A percentile compares a stretch with the other conserved stretches of the same genome.
phyloP scores from a whole-genome alignment of 345 rosid genomes.

The Salix exigua region DNA sequence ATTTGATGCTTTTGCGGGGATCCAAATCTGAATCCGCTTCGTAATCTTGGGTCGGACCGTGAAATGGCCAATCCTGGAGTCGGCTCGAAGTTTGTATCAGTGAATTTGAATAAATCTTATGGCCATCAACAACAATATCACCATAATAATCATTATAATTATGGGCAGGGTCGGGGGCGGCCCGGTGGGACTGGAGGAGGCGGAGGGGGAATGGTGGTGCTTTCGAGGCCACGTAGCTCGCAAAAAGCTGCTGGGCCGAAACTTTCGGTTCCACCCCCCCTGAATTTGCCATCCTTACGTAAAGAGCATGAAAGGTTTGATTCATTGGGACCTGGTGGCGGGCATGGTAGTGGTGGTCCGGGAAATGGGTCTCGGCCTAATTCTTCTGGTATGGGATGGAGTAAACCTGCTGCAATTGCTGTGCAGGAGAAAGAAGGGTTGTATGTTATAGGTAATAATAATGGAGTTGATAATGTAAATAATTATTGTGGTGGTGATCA shows the following conservation, averaged over 20 bases:
- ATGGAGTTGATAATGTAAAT: not conserved
- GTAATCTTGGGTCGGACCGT: slow-evolving; percentile 36
- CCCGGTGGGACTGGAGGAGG: slow-evolving; percentile 41
- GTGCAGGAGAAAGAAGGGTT: slow-evolving; percentile 56
- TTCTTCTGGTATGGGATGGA: slow-evolving; percentile 87
- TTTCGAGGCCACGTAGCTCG: slow-evolving; percentile 86
- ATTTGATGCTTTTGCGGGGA: slow-evolving; percentile 70
- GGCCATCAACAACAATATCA: slow-evolving; percentile 60
- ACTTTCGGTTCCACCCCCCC: slow-evolving; percentile 98
- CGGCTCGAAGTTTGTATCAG: slow-evolving; percentile 75
- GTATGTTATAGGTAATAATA: slow-evolving; percentile 21
- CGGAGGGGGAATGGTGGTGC: slow-evolving; percentile 83
- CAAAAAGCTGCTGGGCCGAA: slow-evolving; percentile 80
- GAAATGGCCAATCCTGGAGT: slow-evolving; percentile 90
- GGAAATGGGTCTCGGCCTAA: slow-evolving; percentile 73
- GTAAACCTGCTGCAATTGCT: slow-evolving; percentile 57
- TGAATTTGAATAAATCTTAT: slow-evolving; percentile 86
- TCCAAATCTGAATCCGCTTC: slow-evolving; percentile 46
- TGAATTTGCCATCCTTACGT: slow-evolving; percentile 89
- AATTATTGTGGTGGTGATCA: slow-evolving; percentile 34
- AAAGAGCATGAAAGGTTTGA: slow-evolving; percentile 90
- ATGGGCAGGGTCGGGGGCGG: slow-evolving; percentile 47
- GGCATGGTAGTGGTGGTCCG: slow-evolving; percentile 56
- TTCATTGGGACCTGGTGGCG: slow-evolving; percentile 56
- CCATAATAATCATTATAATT: slow-evolving; percentile 30